Conservation (phyloP, 495 filamentous ascomycete genomes). For the Bombardia bombarda region DNA sequence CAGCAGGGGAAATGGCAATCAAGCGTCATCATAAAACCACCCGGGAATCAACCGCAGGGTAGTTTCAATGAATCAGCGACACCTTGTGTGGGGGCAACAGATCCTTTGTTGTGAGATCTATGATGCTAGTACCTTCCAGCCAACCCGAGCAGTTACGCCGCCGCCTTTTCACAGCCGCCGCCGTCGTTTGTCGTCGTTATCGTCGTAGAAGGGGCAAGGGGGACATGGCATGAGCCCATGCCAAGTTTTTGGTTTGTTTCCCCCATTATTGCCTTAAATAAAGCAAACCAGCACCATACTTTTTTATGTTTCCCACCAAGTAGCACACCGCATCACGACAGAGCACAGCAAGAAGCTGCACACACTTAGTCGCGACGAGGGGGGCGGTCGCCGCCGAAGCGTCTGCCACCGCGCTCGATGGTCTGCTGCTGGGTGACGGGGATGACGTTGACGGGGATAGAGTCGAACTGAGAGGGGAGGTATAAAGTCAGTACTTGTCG, state of each 20-base stretch:
- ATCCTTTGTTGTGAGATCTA: conserved; percentile 41
- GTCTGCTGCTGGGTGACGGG: conserved; percentile 81
- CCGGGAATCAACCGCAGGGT: conserved; percentile 32
- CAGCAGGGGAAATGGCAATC: conserved; percentile 66
- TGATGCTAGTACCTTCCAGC: conserved; percentile 36
- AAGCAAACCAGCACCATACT: no score
- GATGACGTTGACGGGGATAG: conserved; percentile 90
- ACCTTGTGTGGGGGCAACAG: conserved; percentile 61
- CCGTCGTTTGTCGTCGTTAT: no score
- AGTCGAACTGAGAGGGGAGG: conserved; percentile 66
- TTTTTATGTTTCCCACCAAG: no score
- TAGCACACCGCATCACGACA: no score
- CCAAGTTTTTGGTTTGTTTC: no score
- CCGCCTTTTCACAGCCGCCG: no score
- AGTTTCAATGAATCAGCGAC: conserved; percentile 84
- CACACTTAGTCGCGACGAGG: conserved; percentile 36
- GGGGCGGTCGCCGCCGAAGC: conserved; percentile 33
- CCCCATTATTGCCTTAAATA: no score
- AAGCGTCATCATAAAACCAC: conserved; percentile 78
- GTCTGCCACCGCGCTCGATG: conserved; percentile 61
- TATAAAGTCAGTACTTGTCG: conserved; percentile 16
- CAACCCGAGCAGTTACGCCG: no score
- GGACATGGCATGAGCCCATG: no score
- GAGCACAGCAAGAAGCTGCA: conserved; percentile 5
- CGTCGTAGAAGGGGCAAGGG: no score